Conservation (phyloP, 495 filamentous ascomycete species). For the Aspergillus steynii region DNA sequence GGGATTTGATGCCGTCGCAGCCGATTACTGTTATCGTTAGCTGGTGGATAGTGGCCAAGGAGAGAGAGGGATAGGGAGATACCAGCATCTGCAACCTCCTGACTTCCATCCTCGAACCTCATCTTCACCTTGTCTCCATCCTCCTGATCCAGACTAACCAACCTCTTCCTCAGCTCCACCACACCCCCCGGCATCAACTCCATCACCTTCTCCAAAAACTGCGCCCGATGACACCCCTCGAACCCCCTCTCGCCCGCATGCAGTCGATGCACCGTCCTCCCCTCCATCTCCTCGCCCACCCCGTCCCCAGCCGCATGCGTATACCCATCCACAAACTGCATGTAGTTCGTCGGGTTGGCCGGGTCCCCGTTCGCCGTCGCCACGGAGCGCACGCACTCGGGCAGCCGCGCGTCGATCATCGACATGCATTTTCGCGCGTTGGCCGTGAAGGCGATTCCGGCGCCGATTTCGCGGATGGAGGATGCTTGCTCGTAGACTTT, state of each 20-base stretch:
- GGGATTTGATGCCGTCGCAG: constrained; percentile 60
- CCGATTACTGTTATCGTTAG: constrained; percentile 36
- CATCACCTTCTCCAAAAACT: constrained; percentile 58
- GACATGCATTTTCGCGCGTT: constrained; percentile 33
- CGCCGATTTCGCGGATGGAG: constrained; percentile 41
- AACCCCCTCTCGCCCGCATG: constrained; percentile 30
- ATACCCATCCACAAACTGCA: constrained; percentile 41
- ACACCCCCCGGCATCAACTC: constrained; percentile 49
- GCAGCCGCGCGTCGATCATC: constrained; percentile 19
- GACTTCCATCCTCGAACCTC: constrained; percentile 56
- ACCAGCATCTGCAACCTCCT: constrained; percentile 52
- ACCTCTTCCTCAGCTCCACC: constrained; percentile 39
- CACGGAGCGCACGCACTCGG: constrained; percentile 20
- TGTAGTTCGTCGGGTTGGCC: constrained; percentile 20
- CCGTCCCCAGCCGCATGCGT: constrained; percentile 14
- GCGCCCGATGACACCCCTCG: constrained; percentile 52
- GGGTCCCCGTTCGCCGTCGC: constrained; percentile 23
- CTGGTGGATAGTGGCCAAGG: not conserved
- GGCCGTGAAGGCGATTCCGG: constrained; percentile 46
- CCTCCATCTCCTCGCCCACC: constrained; percentile 18
- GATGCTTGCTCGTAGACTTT: constrained; percentile 43
- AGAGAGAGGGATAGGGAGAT: not conserved
- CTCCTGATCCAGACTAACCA: constrained; percentile 22
- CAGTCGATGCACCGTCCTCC: constrained; percentile 18
- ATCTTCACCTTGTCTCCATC: constrained; percentile 39